Evolutionary conservation across 1,284 basidiomycete genomes (phyloP).

Genomic region (Cryptococcus sp.): DNA sequence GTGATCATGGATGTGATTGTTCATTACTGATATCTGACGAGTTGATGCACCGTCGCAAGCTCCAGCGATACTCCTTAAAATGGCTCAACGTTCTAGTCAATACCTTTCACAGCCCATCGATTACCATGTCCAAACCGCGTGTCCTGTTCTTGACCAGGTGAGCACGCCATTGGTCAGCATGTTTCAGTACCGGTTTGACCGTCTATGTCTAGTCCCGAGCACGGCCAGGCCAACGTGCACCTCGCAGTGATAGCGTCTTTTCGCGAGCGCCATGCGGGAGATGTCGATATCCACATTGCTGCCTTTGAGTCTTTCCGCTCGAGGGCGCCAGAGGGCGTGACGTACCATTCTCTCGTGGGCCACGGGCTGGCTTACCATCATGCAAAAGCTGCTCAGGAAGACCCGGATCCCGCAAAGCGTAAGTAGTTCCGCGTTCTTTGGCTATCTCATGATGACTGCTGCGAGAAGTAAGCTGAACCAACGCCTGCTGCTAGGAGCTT

Average conservation of each 20-base stretch:
- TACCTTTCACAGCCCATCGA: background rate
- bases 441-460: background rate
- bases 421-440: background rate
- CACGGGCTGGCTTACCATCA: slow-evolving; percentile 11
- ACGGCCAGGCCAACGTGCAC: slow-evolving; percentile 27
- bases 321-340: slow-evolving; percentile 11
- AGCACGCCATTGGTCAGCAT: background rate
- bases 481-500: background rate
- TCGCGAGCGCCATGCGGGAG: slow-evolving; percentile 9
- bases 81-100: no score
- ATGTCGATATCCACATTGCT: slow-evolving; percentile 24
- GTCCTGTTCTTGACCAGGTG: slow-evolving; percentile 11
- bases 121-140: slow-evolving; percentile 8
- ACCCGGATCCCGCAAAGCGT: background rate
- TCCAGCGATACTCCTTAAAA: no score
- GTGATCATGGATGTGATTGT: no score
- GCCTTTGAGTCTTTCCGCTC: slow-evolving; percentile 12
- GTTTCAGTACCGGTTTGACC: background rate
- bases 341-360: slow-evolving; percentile 19
- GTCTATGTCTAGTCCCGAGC: slow-evolving; percentile 17
- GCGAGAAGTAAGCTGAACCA: background rate
- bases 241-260: slow-evolving; percentile 22
- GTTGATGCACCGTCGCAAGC: no score
- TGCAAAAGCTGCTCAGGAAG: background rate
- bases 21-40: no score